Evolutionary conservation across 1,284 basidiomycete genomes (phyloP), one percentile per base, ranked within the genome.

Genomic region (Ustilago hordei): DNA sequence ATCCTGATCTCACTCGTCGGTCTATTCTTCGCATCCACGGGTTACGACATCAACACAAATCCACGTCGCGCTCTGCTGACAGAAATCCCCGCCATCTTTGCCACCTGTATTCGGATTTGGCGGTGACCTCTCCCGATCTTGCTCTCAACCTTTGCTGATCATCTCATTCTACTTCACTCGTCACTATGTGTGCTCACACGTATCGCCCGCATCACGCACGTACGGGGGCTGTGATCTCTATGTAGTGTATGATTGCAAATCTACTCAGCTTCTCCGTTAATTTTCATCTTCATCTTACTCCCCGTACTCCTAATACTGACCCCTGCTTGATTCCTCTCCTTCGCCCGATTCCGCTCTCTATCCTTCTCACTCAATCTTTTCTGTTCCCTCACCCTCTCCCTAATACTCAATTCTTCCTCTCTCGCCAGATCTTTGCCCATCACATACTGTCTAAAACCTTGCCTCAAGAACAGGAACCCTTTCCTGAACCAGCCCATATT

Each of bases 21-120:
- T 65, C 93, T 88, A 86, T 95, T 94, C 88, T 98, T 99, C 60
- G 91, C 90, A 85, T 91, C 95, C 54, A 98, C 95, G 0, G 94
- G 94, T 0, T 28, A 28, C 23, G 23, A 28, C 23, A 28, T 3
- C 23, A 28, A 28, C 23, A 31, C 12, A 54, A 23, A 9, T 5
- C 23, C 32, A 48, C 17, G 32, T 28, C 35, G 60, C 53, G 8
- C 8, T 52, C 35, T 60, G 62, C 66, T 63, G 55, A 56, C 60
- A 50, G 8, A 19, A 28, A 19, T 54, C 32, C 17, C 7, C 9
- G 39, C 3, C 9, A 2, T 11, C 13, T 15, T 12, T 9, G 41
- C 28, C 15, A 7, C n/a, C 7, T 45, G 2, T 23, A 35, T 48
- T 71, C 64, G 69, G 64, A 47, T 60, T 71, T 71, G 69, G 55